A percentile compares a stretch with the other conserved stretches of the same genome.
These are phyloP conservation scores for Paraphaeosphaeria minitans DNA, from an alignment of 2,329 filamentous ascomycete genomes.

Conservation along the genomic window DNA sequence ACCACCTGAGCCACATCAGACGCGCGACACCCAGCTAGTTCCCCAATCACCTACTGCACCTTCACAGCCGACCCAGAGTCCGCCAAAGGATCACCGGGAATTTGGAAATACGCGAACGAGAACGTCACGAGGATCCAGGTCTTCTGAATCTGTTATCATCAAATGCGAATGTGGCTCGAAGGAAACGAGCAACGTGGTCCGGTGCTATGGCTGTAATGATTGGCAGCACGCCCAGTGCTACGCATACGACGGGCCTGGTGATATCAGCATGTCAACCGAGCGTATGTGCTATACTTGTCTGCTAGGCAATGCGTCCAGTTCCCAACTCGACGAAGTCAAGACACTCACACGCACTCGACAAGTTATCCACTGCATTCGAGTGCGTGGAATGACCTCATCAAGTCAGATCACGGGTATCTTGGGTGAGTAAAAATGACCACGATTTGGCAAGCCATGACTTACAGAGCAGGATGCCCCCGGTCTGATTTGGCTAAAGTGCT, in stretches of 20 bases:
- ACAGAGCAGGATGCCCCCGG: slow-evolving; percentile 2
- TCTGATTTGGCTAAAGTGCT: background rate
- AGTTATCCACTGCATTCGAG: slow-evolving; percentile 19
- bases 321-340: slow-evolving; percentile 22
- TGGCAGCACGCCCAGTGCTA: slow-evolving; percentile 55
- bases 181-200: background rate
- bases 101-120: background rate
- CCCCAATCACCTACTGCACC: background rate
- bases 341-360: slow-evolving; percentile 21
- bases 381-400: background rate
- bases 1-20: background rate
- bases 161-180: slow-evolving; percentile 6
- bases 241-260: slow-evolving; percentile 44
- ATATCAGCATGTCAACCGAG: slow-evolving; percentile 45
- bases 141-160: background rate
- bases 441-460: background rate
- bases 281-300: slow-evolving; percentile 55
- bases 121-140: background rate
- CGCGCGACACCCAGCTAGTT: slow-evolving; percentile 5
- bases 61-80: background rate
- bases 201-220: slow-evolving; percentile 49
- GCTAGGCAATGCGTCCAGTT: slow-evolving; percentile 26
- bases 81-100: background rate
- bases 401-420: background rate
- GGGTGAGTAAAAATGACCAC: background rate